phyloP scores from a whole-genome alignment of 2,329 filamentous ascomycete species.

The Fusarium algeriense region DNA sequence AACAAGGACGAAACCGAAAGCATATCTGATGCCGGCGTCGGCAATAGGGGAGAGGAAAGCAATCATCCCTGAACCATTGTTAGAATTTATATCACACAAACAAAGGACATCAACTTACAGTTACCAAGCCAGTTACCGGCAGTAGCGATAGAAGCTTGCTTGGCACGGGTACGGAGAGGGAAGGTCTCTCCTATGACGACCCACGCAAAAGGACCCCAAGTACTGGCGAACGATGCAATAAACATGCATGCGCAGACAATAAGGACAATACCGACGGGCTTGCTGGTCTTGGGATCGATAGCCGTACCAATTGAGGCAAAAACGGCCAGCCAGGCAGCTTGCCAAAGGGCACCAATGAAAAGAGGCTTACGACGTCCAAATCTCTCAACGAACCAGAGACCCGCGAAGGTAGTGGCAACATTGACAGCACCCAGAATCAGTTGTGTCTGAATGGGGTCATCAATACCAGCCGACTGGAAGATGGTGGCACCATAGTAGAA shows the following conservation, averaged over 20 bases:
- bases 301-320: conserved; percentile 70
- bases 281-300: conserved; percentile 56
- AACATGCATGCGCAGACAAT: conserved; percentile 81
- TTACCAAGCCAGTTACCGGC: conserved; percentile 71
- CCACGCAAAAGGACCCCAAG: conserved; percentile 79
- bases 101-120: conserved; percentile 51
- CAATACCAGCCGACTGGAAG: conserved; percentile 74
- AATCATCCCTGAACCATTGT: conserved; percentile 63
- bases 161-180: conserved; percentile 66
- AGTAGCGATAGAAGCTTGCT: conserved; percentile 67
- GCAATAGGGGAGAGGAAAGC: conserved; percentile 78
- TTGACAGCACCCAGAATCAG: conserved; percentile 78
- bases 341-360: conserved; percentile 75
- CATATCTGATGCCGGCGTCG: conserved; percentile 69
- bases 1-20: conserved; percentile 75
- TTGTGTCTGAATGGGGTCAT: conserved; percentile 74
- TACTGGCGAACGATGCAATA: conserved; percentile 77
- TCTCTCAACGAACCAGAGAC: conserved; percentile 76
- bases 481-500: conserved; percentile 76
- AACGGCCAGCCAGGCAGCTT: conserved; percentile 73
- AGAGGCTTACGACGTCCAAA: conserved; percentile 77
- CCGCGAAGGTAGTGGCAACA: conserved; percentile 74
- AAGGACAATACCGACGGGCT: conserved; percentile 72
- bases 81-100: background rate
- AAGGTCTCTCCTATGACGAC: conserved; percentile 76